Base-by-base conservation (phyloP, 2,329 filamentous ascomycete genomes). In the Epichloe scottii region DNA sequence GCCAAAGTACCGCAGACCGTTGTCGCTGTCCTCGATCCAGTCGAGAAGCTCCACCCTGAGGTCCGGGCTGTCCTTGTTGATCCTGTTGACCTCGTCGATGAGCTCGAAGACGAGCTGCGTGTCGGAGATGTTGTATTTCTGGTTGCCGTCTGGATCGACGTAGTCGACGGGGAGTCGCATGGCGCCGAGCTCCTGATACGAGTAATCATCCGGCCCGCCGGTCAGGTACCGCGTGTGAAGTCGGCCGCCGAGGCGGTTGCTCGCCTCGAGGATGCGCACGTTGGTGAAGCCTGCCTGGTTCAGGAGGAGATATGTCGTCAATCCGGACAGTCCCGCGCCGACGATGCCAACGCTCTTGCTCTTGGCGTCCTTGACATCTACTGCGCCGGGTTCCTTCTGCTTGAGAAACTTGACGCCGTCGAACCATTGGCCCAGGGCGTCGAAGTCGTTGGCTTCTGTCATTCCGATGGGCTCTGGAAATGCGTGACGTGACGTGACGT, bases 131-230 rank as follows among this genome's bases (percentile, higher is more conserved):
- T 79, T 73, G 55, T 69, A 67, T 0, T 76, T 82, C 57, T 81
- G 79, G 4, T 46, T 46, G n/a, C 70, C 72, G 19, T 69, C 68
- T 3, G 72, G 71, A 30, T 72, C 71, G 2, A 71, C 61, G 55
- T 77, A 72, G 2, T 70, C 72, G 15, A 76, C 69, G 0, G 82
- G 81, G 56, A 85, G 79, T 2, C 81, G 69, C 80, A 85, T 84
- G 0, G 80, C 78, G 0, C 82, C 82, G 77, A 74, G 74, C 60
- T 84, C 82, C 58, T 84, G 80, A 61, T 85, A 85, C 19, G 81
- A 79, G 58, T 85, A 84, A 54, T 84, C 72, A 19, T 76, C 74
- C 0, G 79, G 77, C 0, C 71, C 77, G 4, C 74, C 77, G 3
- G 74, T 73, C 2, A 85, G 71, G 50, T 85, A 85, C 50, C 73